Evolutionary conservation across 2,329 filamentous ascomycete genomes (phyloP).

Genomic region (Penicillium glabrum): DNA sequence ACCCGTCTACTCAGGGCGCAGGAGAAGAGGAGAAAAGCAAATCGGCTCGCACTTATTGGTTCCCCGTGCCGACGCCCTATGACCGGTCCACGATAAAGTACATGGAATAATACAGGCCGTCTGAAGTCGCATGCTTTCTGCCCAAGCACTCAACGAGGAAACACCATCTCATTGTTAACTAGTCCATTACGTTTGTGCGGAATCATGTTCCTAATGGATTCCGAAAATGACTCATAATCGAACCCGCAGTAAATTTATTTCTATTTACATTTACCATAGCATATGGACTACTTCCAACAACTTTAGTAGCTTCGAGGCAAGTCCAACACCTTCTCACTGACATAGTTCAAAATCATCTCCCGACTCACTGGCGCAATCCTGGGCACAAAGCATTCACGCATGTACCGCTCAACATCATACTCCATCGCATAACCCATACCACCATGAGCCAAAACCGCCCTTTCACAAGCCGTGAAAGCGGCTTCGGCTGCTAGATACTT

Average conservation of each 20-base stretch:
- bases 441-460: slow-evolving; percentile 57
- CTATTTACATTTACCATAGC: background rate
- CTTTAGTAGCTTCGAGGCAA: slow-evolving; percentile 44
- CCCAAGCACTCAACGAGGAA: no score
- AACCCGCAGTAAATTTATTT: no score
- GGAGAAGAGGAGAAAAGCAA: background rate
- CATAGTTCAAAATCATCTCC: slow-evolving; percentile 49
- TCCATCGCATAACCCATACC: slow-evolving; percentile 66
- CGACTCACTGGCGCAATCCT: slow-evolving; percentile 60
- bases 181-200: no score
- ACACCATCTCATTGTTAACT: no score
- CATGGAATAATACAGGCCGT: background rate
- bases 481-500: slow-evolving; percentile 67
- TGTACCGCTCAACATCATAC: slow-evolving; percentile 62
- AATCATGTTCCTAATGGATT: background rate
- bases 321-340: slow-evolving; percentile 46
- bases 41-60: background rate
- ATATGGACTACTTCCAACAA: background rate
- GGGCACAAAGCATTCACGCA: slow-evolving; percentile 60
- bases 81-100: background rate
- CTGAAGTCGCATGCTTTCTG: background rate
- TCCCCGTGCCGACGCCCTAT: background rate
- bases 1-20: background rate
- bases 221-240: background rate
- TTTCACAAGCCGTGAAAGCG: slow-evolving; percentile 60